These are phyloP conservation scores for Moelleriella libera DNA, from an alignment of 2,329 filamentous ascomycete genomes.

Conservation along the genomic window DNA sequence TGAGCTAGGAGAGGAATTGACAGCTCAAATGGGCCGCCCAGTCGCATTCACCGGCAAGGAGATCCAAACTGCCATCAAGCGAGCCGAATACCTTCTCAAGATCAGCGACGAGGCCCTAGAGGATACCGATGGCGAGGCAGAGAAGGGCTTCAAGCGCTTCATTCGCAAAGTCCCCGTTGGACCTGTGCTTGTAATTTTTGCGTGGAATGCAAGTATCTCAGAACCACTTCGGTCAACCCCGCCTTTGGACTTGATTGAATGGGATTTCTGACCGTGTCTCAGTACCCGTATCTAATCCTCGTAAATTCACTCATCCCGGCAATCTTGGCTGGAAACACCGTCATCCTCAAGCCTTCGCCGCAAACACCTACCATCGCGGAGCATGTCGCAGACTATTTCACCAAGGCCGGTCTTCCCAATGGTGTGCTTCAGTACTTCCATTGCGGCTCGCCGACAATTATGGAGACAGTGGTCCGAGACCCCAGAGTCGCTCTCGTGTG, in stretches of 20 bases:
- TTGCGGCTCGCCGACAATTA: conserved; percentile 61
- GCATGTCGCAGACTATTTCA: conserved; percentile 63
- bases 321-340: conserved; percentile 77
- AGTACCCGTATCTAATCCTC: conserved; percentile 92
- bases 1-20: conserved; percentile 72
- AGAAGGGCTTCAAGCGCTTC: conserved; percentile 81
- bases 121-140: conserved; percentile 68
- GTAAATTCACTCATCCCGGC: conserved; percentile 88
- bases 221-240: no score
- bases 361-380: conserved; percentile 90
- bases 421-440: conserved; percentile 90
- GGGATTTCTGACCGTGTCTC: conserved; percentile 3
- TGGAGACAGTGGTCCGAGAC: conserved; percentile 66
- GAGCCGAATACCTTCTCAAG: conserved; percentile 74
- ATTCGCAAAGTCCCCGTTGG: conserved; percentile 82
- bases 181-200: conserved; percentile 78
- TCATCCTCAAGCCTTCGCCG: conserved; percentile 88
- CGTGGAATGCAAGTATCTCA: conserved; percentile 68
- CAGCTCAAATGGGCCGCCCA: conserved; percentile 88
- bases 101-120: conserved; percentile 66
- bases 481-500: conserved; percentile 69
- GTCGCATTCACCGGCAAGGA: conserved; percentile 79
- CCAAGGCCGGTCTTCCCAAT: conserved; percentile 64
- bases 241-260: no score
- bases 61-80: conserved; percentile 70